Conservation (phyloP, 2,329 filamentous ascomycete species). For the Blastomyces parvus region DNA sequence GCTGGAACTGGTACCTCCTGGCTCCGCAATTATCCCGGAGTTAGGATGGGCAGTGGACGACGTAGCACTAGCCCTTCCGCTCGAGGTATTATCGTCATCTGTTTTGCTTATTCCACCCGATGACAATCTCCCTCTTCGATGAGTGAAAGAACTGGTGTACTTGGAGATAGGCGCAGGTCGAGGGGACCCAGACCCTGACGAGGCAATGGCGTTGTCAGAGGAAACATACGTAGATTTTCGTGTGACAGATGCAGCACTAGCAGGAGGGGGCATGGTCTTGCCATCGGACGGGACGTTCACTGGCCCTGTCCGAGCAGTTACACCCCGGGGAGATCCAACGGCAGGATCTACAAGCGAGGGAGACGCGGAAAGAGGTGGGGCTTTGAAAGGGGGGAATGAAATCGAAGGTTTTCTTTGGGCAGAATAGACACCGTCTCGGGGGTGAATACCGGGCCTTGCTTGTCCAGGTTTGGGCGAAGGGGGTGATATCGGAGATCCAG, state of each 20-base stretch:
- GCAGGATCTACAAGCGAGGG: conserved; percentile 49
- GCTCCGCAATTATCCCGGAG: conserved; percentile 66
- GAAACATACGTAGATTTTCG: conserved; percentile 43
- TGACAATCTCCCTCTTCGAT: conserved; percentile 68
- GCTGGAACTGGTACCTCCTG: conserved; percentile 54
- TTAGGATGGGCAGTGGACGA: conserved; percentile 55
- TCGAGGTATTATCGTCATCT: conserved; percentile 47
- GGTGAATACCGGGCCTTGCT: conserved; percentile 42
- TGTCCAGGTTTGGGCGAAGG: conserved; percentile 37
- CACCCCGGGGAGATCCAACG: conserved; percentile 43
- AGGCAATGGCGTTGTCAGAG: conserved; percentile 53
- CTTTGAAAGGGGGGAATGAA: conserved; percentile 93
- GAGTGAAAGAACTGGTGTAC: conserved; percentile 91
- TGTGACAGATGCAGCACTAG: conserved; percentile 29
- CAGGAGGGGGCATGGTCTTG: conserved; percentile 30
- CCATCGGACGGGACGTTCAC: conserved; percentile 33
- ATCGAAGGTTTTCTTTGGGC: conserved; percentile 65
- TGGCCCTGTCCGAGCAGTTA: conserved; percentile 32
- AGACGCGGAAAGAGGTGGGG: conserved; percentile 85
- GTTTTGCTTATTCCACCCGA: conserved; percentile 57
- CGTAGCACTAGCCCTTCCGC: conserved; percentile 45
- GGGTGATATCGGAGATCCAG: conserved; percentile 42
- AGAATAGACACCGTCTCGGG: conserved; percentile 41
- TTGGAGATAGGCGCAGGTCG: conserved; percentile 67
- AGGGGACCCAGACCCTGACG: conserved; percentile 64